Evolutionary conservation across 495 filamentous ascomycete genomes (phyloP), one percentile per base, ranked within the genome.

Genomic region (Tuber aestivum): DNA sequence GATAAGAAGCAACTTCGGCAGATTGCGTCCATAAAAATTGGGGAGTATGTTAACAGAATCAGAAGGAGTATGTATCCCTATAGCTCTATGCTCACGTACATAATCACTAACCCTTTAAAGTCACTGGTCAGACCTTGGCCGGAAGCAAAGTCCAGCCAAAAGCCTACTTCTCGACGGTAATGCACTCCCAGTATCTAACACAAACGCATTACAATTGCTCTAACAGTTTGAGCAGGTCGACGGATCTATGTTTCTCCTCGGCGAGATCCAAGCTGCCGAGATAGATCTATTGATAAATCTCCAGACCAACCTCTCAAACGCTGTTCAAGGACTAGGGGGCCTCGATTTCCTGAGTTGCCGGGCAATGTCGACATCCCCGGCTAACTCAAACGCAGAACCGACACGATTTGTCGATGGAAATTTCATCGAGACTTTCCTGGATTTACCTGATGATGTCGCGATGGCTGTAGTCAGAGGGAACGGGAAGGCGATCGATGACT

Each of bases 401-500:
- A 91, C 89, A 77, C 87, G 95, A 12, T 97, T 98, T 81, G 89
- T 98, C 68, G 95, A 99, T 81, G 95, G 94, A 0, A 95, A 98
- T 82, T 85, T 98, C 71, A 86, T 99, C 40, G 94, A 97, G 84
- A 83, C 88, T 65, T 99, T 97, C 83, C 83, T 98, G 74, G 90
- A 93, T 77, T 85, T 91, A 69, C 85, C 87, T 68, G 87, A 90
- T 69, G 84, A 83, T 12, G 82, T 89, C 73, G 94, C 97, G 82
- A 86, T 88, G 82, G 87, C 89, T 80, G 89, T 97, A 72, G 84
- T 87, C 4, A 83, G 85, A 23, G 86, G 84, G 20, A 81, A 86
- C 41, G 85, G 86, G 35, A 81, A 83, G 35, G 85, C 84, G 41
- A 88, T 88, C 70, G 84, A 88, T 76, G 88, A 86, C 23, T 82